Conservation (phyloP, 2,329 filamentous ascomycete genomes). For the Ramularia collo-cygni region DNA sequence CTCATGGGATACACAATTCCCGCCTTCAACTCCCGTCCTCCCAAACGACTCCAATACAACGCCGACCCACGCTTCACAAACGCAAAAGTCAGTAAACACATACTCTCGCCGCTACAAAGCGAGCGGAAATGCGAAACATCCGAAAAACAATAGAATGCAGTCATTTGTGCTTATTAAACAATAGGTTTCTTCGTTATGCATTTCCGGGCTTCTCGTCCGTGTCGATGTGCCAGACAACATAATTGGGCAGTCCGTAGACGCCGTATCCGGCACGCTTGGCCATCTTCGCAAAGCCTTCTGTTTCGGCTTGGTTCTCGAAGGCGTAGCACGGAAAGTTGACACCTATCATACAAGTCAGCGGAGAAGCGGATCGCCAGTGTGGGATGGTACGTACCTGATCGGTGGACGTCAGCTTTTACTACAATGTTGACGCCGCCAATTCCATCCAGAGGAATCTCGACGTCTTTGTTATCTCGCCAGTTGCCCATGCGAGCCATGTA, state of each 20-base stretch:
- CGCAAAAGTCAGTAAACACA: no score
- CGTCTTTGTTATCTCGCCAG: slow-evolving; percentile 84
- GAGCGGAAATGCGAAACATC: no score
- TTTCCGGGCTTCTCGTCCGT: slow-evolving; percentile 93
- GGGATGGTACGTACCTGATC: slow-evolving; percentile 61
- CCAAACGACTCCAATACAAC: no score
- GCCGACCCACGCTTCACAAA: no score
- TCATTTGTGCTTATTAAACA: not conserved
- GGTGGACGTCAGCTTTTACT: slow-evolving; percentile 95
- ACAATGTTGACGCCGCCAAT: slow-evolving; percentile 96
- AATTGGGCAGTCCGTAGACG: slow-evolving; percentile 89
- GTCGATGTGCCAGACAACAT: slow-evolving; percentile 97
- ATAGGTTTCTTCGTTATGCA: slow-evolving; percentile 28
- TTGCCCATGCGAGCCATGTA: slow-evolving; percentile 91
- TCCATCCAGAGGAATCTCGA: slow-evolving; percentile 86
- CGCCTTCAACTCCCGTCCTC: no score
- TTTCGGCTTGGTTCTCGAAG: slow-evolving; percentile 98
- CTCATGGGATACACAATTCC: no score
- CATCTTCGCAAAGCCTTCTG: slow-evolving; percentile 98
- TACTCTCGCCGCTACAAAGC: no score
- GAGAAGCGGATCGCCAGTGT: not conserved
- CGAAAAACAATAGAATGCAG: no score
- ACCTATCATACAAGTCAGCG: slow-evolving; percentile 45
- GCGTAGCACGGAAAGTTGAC: slow-evolving; percentile 97
- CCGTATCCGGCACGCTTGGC: slow-evolving; percentile 91